Conservation (phyloP, 768 basidiomycete genomes). For the Hypholoma fasciculare region DNA sequence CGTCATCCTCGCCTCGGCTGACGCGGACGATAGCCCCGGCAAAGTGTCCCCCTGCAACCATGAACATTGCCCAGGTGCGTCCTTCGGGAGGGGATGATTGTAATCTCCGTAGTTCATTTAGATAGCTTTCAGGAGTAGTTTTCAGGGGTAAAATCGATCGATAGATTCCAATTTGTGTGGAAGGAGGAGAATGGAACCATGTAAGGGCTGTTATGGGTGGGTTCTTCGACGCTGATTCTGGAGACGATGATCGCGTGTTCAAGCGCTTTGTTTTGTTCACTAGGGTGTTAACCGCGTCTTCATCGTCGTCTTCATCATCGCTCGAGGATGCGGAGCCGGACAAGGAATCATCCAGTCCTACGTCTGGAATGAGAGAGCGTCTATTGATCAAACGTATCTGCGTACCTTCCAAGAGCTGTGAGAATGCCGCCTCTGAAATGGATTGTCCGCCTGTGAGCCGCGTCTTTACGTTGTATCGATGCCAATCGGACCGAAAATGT, state of each 20-base stretch:
- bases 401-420: slow-evolving; percentile 80
- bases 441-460: slow-evolving; percentile 62
- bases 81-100: slow-evolving; percentile 55
- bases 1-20: slow-evolving; percentile 50
- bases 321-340: slow-evolving; percentile 88
- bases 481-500: slow-evolving; percentile 96
- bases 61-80: slow-evolving; percentile 90
- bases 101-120: slow-evolving; percentile 64
- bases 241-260: slow-evolving; percentile 44
- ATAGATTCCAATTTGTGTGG: slow-evolving; percentile 90
- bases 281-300: slow-evolving; percentile 68
- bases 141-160: slow-evolving; percentile 66
- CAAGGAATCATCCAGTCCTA: slow-evolving; percentile 74
- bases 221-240: slow-evolving; percentile 30
- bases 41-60: slow-evolving; percentile 98
- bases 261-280: slow-evolving; percentile 58
- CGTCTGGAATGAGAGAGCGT: background rate
- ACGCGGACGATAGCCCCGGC: slow-evolving; percentile 88
- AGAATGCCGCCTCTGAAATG: slow-evolving; percentile 72
- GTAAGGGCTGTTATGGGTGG: slow-evolving; percentile 65
- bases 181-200: slow-evolving; percentile 90
- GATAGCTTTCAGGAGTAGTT: slow-evolving; percentile 44
- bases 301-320: slow-evolving; percentile 52
- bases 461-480: slow-evolving; percentile 94
- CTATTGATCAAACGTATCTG: background rate